Conservation (phyloP, 306 rosid species). For the Pterocarpus macrocarpus region DNA sequence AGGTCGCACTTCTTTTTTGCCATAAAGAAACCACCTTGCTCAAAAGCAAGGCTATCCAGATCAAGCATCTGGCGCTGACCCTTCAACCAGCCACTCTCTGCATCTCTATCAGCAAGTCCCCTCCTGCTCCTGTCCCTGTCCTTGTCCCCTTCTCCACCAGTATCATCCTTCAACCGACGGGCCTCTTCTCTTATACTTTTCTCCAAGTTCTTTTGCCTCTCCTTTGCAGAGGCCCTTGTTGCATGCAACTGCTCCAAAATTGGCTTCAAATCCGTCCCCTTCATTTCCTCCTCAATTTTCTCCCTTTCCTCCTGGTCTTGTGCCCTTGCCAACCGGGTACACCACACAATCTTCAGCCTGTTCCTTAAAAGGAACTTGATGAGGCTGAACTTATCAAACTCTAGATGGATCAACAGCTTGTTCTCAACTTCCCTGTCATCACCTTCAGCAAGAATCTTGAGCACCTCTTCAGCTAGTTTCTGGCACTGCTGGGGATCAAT, state of each 20-base stretch:
- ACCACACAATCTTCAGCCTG: conserved; percentile 88
- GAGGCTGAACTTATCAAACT: conserved; percentile 79
- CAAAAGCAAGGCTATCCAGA: conserved; percentile 81
- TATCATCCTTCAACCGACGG: conserved; percentile 81
- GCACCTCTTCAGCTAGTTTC: conserved; percentile 88
- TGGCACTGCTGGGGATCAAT: conserved; percentile 94
- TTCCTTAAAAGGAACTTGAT: conserved; percentile 77
- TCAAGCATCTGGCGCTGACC: conserved; percentile 88
- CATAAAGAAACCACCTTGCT: conserved; percentile 75
- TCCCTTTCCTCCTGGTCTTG: conserved; percentile 84
- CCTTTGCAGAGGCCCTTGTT: conserved; percentile 88
- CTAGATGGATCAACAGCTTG: conserved; percentile 71
- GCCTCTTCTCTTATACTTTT: conserved; percentile 96
- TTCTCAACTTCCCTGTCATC: conserved; percentile 84
- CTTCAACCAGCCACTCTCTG: conserved; percentile 81
- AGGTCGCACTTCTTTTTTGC: conserved; percentile 77
- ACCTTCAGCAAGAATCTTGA: conserved; percentile 81
- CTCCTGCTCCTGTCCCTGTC: conserved; percentile 75
- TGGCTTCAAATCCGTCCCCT: conserved; percentile 72
- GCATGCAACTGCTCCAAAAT: conserved; percentile 95
- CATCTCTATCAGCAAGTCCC: conserved; percentile 75
- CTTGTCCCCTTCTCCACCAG: conserved; percentile 75
- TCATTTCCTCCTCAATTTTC: conserved; percentile 91
- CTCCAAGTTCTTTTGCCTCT: conserved; percentile 92
- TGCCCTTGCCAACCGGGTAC: conserved; percentile 90